Evolutionary conservation across 441 rosid genomes (phyloP).

Genomic region (Metrosideros polymorpha): DNA sequence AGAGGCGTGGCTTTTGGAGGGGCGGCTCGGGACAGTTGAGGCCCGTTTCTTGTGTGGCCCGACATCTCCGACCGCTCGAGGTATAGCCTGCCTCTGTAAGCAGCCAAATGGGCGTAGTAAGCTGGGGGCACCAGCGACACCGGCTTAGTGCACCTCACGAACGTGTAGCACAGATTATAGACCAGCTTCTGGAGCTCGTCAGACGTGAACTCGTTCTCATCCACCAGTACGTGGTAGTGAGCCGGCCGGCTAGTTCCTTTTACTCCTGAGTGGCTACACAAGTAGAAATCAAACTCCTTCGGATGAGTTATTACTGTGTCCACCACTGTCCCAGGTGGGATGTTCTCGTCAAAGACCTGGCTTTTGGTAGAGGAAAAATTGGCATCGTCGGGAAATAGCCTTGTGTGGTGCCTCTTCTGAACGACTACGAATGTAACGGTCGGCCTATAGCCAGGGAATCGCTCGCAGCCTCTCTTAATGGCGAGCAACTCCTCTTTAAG

Average conservation of each 20-base stretch:
- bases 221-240: slow-evolving; percentile 62
- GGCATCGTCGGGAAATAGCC: slow-evolving; percentile 37
- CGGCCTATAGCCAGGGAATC: slow-evolving; percentile 36
- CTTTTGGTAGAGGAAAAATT: slow-evolving; percentile 20
- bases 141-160: slow-evolving; percentile 68
- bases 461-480: slow-evolving; percentile 39
- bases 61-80: slow-evolving; percentile 54
- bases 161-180: slow-evolving; percentile 62
- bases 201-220: slow-evolving; percentile 57
- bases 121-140: slow-evolving; percentile 69
- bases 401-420: slow-evolving; percentile 66
- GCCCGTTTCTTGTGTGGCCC: slow-evolving; percentile 15
- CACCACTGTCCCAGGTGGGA: slow-evolving; percentile 72
- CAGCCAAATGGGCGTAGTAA: slow-evolving; percentile 67
- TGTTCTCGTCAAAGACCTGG: slow-evolving; percentile 41
- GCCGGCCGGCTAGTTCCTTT: slow-evolving; percentile 74
- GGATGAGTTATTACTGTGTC: slow-evolving; percentile 66
- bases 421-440: slow-evolving; percentile 55
- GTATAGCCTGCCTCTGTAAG: slow-evolving; percentile 66
- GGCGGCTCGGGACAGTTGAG: slow-evolving; percentile 36
- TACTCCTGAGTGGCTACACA: slow-evolving; percentile 61
- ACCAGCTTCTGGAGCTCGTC: slow-evolving; percentile 66
- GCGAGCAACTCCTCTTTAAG: slow-evolving; percentile 55
- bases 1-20: slow-evolving; percentile 53
- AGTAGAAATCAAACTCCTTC: slow-evolving; percentile 61